Base-by-base conservation (phyloP, 805 yeast species). In the Cyberlindnera mississippiensis region DNA sequence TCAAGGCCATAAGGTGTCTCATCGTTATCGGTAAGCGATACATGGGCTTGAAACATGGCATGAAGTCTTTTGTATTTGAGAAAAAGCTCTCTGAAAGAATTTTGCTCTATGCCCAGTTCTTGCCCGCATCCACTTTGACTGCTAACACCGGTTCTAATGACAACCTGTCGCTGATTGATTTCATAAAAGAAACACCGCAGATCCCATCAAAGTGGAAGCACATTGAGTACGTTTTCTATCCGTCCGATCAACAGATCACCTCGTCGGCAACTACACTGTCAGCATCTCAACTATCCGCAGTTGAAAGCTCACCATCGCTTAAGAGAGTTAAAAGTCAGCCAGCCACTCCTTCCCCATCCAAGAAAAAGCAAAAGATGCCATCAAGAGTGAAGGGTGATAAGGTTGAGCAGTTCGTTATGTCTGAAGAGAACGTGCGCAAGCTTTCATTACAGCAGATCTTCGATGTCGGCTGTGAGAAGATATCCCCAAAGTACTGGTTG, bases 401-500 rank as follows among this genome's bases (percentile, higher is more conserved):
- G 2, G 59, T 85, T 28, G 69, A 72, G 20, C 67, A 72, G 24
- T 75, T 83, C 42, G 40, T 51, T 2, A 54, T 87, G 19, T 53
- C 71, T n/a, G 77, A 77, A 33, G 82, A 80, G 12, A 75, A 76
- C 7, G 71, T 87, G 22, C 66, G 72, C 16, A 73, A 73, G 40
- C 56, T 74, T 16, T 63, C 82, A 0, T 59, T 76, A 18, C 82
- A 80, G 48, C 85, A 84, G 54, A 71, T 85, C 15, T 80, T 69
- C 53, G 85, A 82, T 40, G 75, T 69, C 44, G 89, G 85, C 4
- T 56, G 67, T 47, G 73, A 68, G 28, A 62, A 61, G 10, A 60
- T 84, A 15, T 95, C 96, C 3, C 57, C 71, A 27, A 79, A 79
- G n/a, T 68, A 64, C 28, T 78, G 85, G 79, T 71, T 72, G 44